Conservation (phyloP, 1,284 basidiomycete genomes). For the Cutaneotrichosporon cavernicola region DNA sequence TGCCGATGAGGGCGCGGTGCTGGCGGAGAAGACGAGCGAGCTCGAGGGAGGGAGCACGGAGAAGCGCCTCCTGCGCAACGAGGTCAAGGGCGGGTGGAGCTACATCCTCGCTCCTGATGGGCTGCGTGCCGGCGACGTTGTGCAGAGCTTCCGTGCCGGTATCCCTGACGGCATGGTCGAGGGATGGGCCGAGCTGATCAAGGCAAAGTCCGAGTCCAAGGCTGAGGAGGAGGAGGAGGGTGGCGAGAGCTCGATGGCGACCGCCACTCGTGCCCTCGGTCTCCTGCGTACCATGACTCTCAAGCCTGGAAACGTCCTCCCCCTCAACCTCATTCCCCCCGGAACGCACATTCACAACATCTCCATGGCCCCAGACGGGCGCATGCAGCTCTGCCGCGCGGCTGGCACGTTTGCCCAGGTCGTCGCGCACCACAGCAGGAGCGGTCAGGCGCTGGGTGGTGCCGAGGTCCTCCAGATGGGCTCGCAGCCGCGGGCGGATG, state of each 20-base stretch:
- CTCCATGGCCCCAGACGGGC: conserved; percentile 71
- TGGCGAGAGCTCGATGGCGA: conserved; percentile 55
- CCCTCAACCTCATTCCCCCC: conserved; percentile 83
- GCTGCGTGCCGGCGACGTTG: conserved; percentile 79
- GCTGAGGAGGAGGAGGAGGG: conserved; percentile 12
- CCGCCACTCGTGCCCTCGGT: conserved; percentile 63
- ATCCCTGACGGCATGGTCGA: conserved; percentile 74
- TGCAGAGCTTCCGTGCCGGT: conserved; percentile 81
- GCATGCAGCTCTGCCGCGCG: conserved; percentile 79
- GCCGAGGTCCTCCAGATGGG: conserved; percentile 45
- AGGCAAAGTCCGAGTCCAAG: conserved; percentile 1
- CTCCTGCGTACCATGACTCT: conserved; percentile 80
- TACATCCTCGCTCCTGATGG: conserved; percentile 94
- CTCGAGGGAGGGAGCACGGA: conserved; percentile 18
- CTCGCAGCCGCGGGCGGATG: conserved; percentile 28
- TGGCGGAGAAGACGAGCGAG: conserved; percentile 33
- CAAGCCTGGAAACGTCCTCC: conserved; percentile 90
- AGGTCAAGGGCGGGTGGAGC: conserved; percentile 56
- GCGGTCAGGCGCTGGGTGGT: conserved; percentile 52
- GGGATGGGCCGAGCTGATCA: conserved; percentile 55
- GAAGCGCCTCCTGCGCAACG: conserved; percentile 29
- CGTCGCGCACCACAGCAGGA: conserved; percentile 62
- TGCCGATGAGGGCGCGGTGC: conserved; percentile 30
- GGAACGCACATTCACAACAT: conserved; percentile 90
- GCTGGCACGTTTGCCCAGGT: conserved; percentile 86